Evolutionary conservation across 2,329 filamentous ascomycete species (phyloP).

Genomic region (Fusarium sp.): DNA sequence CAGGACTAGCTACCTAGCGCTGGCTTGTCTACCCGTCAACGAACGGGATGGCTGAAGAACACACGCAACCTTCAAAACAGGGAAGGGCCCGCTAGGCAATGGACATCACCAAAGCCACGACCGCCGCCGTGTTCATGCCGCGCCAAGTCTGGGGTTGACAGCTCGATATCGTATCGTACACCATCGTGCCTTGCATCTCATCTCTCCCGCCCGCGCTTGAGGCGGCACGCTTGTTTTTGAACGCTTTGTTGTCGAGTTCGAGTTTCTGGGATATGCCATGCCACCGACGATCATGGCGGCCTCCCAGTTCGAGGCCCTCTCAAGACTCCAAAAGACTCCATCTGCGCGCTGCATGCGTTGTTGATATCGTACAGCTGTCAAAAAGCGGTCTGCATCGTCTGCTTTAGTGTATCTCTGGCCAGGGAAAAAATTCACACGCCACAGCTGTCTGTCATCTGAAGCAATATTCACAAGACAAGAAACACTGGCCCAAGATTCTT

Average conservation of each 20-base stretch:
- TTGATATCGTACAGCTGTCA: slow-evolving; percentile 43
- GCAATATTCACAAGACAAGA: slow-evolving; percentile 2
- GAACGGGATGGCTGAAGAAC: background rate
- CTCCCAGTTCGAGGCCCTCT: slow-evolving; percentile 34
- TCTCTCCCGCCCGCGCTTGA: slow-evolving; percentile 25
- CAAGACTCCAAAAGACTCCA: slow-evolving; percentile 17
- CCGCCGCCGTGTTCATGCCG: slow-evolving; percentile 13
- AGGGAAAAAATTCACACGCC: slow-evolving; percentile 19
- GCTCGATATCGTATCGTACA: slow-evolving; percentile 3
- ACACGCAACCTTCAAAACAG: slow-evolving; percentile 14
- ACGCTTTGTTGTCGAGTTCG: background rate
- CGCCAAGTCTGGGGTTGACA: slow-evolving; percentile 33
- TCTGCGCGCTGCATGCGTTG: slow-evolving; percentile 39
- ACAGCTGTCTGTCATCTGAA: slow-evolving; percentile 6
- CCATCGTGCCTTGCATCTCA: slow-evolving; percentile 13
- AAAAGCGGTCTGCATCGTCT: slow-evolving; percentile 46
- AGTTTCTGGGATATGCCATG: slow-evolving; percentile 16
- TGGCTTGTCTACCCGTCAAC: slow-evolving; percentile 1
- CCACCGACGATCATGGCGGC: slow-evolving; percentile 16
- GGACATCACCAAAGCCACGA: background rate
- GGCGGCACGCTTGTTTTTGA: slow-evolving; percentile 21
- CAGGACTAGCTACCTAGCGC: slow-evolving; percentile 1
- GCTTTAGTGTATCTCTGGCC: slow-evolving; percentile 28
- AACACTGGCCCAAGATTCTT: background rate
- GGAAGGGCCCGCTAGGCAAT: slow-evolving; percentile 11